Percentiles rank a stretch among this genome's conserved stretches.
These are phyloP conservation scores for Tuber indicum DNA, from an alignment of 495 filamentous ascomycete genomes.

Conservation along the genomic window DNA sequence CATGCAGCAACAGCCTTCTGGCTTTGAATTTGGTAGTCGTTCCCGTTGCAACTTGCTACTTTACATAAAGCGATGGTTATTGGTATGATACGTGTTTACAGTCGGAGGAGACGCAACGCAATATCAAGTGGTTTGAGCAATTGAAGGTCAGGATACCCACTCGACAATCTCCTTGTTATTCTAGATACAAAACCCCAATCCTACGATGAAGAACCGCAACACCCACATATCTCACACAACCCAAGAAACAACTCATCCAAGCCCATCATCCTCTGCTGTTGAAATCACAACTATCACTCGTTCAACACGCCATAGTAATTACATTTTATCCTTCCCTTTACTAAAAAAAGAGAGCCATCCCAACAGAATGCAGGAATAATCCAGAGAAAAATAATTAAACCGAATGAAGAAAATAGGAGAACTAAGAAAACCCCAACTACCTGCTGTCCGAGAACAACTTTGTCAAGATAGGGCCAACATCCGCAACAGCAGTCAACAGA, in stretches of 20 bases:
- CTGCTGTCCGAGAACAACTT: constrained; percentile 23
- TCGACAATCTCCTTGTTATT: neutral
- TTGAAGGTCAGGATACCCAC: neutral
- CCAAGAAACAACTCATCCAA: neutral
- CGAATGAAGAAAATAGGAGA: neutral
- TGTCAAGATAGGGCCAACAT: constrained; percentile 49
- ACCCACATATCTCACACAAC: neutral
- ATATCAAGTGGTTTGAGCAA: neutral
- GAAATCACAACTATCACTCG: neutral
- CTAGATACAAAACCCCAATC: neutral
- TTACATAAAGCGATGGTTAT: neutral
- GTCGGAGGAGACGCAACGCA: neutral
- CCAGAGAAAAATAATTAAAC: neutral
- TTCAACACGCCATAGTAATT: neutral
- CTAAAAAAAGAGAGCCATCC: neutral
- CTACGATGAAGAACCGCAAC: neutral
- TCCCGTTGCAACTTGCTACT: neutral
- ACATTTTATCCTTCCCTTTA: neutral
- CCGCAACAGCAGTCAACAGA: constrained; percentile 62
- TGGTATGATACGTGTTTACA: neutral
- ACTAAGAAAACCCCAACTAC: neutral
- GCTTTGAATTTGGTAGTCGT: neutral
- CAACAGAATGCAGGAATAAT: neutral
- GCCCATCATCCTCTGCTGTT: neutral
- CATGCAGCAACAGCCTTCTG: neutral